Percentiles rank a stretch among this genome's conserved stretches.
Evolutionary conservation across 345 rosid genomes (phyloP).

Genomic region (Eutrema japonicum): DNA sequence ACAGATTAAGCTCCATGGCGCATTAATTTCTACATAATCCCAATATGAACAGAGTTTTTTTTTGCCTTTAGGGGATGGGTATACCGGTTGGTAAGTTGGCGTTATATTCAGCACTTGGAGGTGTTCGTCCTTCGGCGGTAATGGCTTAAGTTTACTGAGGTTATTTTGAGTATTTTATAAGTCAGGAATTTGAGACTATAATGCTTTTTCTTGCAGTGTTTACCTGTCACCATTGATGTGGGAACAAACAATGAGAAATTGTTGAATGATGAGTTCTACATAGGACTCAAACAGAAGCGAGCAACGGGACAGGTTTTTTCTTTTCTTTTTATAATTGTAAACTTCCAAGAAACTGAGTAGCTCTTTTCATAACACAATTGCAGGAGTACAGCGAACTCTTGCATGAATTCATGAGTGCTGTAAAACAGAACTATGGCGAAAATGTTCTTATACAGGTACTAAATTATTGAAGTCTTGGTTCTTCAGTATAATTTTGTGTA

Average conservation of each 20-base stretch:
- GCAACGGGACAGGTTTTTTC: conserved; percentile 75
- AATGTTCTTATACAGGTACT: conserved; percentile 82
- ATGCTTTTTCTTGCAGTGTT: conserved; percentile 53
- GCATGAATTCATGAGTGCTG: conserved; percentile 87
- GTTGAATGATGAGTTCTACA: conserved; percentile 86
- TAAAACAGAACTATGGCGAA: conserved; percentile 91
- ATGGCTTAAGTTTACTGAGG: background rate
- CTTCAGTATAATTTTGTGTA: background rate
- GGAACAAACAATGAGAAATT: conserved; percentile 86
- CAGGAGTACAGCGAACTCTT: conserved; percentile 83
- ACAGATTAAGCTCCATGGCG: no score
- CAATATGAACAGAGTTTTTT: conserved; percentile 3
- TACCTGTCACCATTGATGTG: conserved; percentile 87
- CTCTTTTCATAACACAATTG: conserved; percentile 17
- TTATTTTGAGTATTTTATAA: background rate
- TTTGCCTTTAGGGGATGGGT: conserved; percentile 70
- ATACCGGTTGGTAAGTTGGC: conserved; percentile 88
- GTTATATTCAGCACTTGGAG: conserved; percentile 89
- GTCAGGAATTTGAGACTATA: background rate
- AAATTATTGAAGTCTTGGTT: background rate
- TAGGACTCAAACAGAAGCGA: conserved; percentile 76
- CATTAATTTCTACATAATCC: no score
- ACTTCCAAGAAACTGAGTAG: background rate
- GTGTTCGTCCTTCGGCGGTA: conserved; percentile 87
- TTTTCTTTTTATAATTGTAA: background rate